A percentile compares a stretch with the other conserved stretches of the same genome.
Evolutionary conservation across 176 grass and related monocot genomes (phyloP).

Genomic region (Paspalum vaginatum): DNA sequence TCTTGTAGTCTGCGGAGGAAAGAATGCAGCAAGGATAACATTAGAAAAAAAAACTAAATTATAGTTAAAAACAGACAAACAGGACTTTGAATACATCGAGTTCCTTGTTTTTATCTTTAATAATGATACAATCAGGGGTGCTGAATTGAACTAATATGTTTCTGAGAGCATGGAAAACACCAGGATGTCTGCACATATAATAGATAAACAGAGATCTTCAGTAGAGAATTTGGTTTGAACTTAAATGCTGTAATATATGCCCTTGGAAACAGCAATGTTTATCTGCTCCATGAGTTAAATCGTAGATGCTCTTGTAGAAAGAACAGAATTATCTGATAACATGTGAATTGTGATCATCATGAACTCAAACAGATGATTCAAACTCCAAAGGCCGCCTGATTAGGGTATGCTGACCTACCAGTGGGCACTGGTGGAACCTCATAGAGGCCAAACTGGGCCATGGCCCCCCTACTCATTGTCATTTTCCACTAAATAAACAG

Average conservation of each 20-base stretch:
- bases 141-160: neutral
- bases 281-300: conserved; percentile 11
- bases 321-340: neutral
- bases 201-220: neutral
- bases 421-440: too few species aligned
- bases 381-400: conserved; percentile 9
- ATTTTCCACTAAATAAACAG: too few species aligned
- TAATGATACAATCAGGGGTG: neutral
- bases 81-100: neutral
- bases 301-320: neutral
- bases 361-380: conserved; percentile 5
- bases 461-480: too few species aligned
- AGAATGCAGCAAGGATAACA: conserved; percentile 9
- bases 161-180: neutral
- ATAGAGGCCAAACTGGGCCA: too few species aligned
- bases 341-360: conserved; percentile 9
- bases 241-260: conserved; percentile 13
- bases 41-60: conserved; percentile 6
- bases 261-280: neutral
- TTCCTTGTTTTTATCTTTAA: neutral
- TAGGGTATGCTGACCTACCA: too few species aligned
- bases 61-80: neutral
- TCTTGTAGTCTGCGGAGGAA: conserved; percentile 76
- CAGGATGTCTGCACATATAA: neutral
- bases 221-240: conserved; percentile 3